phyloP scores from a whole-genome alignment of 345 rosid species.

The Populus tremula region DNA sequence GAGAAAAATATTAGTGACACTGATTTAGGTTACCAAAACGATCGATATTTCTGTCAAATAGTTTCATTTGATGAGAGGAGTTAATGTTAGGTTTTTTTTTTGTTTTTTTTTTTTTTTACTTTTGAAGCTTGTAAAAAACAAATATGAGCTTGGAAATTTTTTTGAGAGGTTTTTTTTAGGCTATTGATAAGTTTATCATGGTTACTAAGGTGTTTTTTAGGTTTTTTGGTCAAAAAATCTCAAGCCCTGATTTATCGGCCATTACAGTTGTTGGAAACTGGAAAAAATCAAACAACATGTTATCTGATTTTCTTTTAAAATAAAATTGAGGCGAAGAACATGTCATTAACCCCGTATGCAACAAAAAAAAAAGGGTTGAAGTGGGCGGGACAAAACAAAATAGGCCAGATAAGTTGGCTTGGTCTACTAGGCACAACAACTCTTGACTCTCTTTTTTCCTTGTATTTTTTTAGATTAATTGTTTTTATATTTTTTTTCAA shows the following conservation, averaged over 20 bases:
- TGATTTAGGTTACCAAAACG: accelerated
- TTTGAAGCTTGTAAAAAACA: accelerated
- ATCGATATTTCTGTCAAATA: too few species aligned
- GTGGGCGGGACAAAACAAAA: accelerated
- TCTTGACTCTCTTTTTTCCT: accelerated
- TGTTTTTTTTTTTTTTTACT: too few species aligned
- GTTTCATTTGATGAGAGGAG: accelerated
- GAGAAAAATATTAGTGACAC: accelerated
- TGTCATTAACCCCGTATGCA: too few species aligned
- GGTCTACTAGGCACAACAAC: accelerated
- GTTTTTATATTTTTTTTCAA: too few species aligned
- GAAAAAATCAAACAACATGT: accelerated
- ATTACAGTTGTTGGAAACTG: too few species aligned
- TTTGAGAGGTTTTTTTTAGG: accelerated
- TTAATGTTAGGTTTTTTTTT: too few species aligned
- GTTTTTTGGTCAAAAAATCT: too few species aligned
- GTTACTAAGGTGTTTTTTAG: accelerated
- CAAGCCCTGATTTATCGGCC: accelerated
- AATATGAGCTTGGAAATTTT: accelerated
- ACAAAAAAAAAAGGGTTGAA: too few species aligned
- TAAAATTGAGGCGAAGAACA: accelerated
- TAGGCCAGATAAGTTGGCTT: accelerated
- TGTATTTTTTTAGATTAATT: too few species aligned
- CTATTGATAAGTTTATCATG: too few species aligned
- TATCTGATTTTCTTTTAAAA: accelerated